Conservation (phyloP, 495 filamentous ascomycete species). For the Trichoderma virens region DNA sequence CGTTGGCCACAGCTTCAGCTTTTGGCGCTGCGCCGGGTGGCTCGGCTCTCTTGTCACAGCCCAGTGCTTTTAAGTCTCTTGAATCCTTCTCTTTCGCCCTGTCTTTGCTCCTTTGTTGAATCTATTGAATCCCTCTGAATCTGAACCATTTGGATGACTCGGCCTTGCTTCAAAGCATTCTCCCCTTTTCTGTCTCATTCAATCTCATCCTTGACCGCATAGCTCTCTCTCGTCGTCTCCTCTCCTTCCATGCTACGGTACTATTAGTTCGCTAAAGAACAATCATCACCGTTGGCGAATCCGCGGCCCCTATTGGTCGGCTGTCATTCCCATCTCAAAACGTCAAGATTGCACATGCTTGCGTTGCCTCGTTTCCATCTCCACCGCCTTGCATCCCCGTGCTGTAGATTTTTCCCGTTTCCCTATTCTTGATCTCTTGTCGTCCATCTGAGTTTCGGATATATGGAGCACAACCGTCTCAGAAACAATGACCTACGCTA, state of each 20-base stretch:
- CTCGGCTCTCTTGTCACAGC: neutral
- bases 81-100: neutral
- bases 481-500: neutral
- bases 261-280: neutral
- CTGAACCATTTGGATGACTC: neutral
- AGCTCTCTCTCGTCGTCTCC: too few relatives aligned
- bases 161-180: neutral
- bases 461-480: neutral
- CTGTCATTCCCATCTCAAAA: neutral
- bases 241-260: too few relatives aligned
- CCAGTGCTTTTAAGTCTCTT: neutral
- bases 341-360: neutral
- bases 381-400: neutral
- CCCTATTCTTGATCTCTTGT: too few relatives aligned
- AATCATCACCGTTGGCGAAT: neutral
- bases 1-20: neutral
- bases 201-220: too few relatives aligned
- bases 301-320: neutral
- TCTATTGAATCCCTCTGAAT: neutral
- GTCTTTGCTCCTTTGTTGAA: neutral
- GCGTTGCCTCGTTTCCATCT: neutral
- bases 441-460: too few relatives aligned
- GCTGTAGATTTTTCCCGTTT: neutral
- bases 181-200: too few relatives aligned
- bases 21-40: neutral